Conservation (phyloP, 805 yeast genomes). For the Monosporozyma aerobia region DNA sequence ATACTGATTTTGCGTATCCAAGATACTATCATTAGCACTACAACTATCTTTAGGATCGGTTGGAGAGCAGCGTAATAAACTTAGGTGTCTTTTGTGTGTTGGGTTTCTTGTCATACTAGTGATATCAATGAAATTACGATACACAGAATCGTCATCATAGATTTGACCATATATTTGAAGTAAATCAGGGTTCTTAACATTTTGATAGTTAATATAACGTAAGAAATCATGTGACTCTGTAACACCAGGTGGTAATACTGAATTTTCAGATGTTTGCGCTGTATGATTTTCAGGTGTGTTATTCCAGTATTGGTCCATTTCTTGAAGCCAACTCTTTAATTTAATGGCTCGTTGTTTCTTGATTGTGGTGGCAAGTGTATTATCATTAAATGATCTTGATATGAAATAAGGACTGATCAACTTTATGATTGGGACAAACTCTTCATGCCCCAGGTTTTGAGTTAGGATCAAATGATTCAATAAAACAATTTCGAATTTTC, state of each 20-base stretch:
- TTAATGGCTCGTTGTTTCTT: constrained; percentile 19
- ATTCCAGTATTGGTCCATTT: constrained; percentile 24
- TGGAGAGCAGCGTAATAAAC: constrained; percentile 4
- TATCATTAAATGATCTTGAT: constrained; percentile 31
- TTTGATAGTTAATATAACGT: constrained; percentile 18
- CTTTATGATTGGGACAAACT: constrained; percentile 32
- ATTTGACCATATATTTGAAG: constrained; percentile 16
- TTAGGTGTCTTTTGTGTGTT: constrained; percentile 13
- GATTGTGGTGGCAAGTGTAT: constrained; percentile 20
- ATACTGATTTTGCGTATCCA: constrained; percentile 28
- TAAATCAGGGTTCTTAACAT: constrained; percentile 17
- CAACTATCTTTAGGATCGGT: constrained; percentile 4
- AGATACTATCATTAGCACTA: constrained; percentile 21
- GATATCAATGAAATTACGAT: constrained; percentile 20
- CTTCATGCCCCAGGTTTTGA: constrained; percentile 42
- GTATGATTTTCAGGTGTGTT: background rate
- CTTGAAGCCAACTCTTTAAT: constrained; percentile 22
- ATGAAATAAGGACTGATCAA: constrained; percentile 38
- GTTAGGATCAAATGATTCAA: constrained; percentile 40
- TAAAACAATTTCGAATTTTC: constrained; percentile 33
- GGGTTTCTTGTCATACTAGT: constrained; percentile 20
- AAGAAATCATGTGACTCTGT: constrained; percentile 17
- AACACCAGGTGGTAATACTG: constrained; percentile 15
- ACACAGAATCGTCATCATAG: constrained; percentile 23
- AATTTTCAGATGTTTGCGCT: background rate